Evolutionary conservation across 1,284 basidiomycete genomes (phyloP).

Genomic region (Flammula alnicola): DNA sequence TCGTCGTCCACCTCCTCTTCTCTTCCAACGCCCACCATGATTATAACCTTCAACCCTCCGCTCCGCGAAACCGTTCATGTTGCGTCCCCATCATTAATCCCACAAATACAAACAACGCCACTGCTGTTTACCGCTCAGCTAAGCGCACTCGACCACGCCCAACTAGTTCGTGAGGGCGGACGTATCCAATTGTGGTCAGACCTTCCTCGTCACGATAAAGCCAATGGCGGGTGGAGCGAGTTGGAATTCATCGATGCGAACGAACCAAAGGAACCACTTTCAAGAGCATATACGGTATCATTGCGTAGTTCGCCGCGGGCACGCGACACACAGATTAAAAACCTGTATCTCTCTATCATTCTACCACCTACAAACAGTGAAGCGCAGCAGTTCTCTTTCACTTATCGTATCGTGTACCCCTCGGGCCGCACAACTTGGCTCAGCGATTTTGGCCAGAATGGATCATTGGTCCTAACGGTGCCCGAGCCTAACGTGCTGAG

Average conservation of each 20-base stretch:
- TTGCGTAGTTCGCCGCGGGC: neutral
- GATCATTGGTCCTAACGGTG: constrained; percentile 30
- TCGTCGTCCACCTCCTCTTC: neutral
- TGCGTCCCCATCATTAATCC: constrained; percentile 23
- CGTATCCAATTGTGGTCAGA: constrained; percentile 54
- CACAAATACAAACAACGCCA: constrained; percentile 24
- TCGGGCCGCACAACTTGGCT: constrained; percentile 48
- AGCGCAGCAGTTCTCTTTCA: constrained; percentile 38
- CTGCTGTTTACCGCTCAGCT: constrained; percentile 46
- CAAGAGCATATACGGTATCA: constrained; percentile 2
- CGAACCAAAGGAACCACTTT: neutral
- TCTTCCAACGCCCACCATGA: constrained; percentile 23
- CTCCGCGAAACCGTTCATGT: constrained; percentile 36
- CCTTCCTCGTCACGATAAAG: constrained; percentile 32
- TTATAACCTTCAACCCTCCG: constrained; percentile 40
- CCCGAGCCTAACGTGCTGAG: neutral
- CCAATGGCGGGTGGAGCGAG: constrained; percentile 42
- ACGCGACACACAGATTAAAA: constrained; percentile 3
- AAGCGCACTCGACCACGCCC: constrained; percentile 34
- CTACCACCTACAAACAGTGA: constrained; percentile 17
- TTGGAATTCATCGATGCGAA: constrained; percentile 35
- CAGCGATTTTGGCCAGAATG: constrained; percentile 46
- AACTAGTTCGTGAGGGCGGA: constrained; percentile 35
- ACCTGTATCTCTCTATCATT: constrained; percentile 23
- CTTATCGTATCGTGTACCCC: constrained; percentile 49